Evolutionary conservation across 176 grass and related monocot genomes (phyloP), one percentile per base, ranked within the genome.

Genomic region (Oryza glaberrima): DNA sequence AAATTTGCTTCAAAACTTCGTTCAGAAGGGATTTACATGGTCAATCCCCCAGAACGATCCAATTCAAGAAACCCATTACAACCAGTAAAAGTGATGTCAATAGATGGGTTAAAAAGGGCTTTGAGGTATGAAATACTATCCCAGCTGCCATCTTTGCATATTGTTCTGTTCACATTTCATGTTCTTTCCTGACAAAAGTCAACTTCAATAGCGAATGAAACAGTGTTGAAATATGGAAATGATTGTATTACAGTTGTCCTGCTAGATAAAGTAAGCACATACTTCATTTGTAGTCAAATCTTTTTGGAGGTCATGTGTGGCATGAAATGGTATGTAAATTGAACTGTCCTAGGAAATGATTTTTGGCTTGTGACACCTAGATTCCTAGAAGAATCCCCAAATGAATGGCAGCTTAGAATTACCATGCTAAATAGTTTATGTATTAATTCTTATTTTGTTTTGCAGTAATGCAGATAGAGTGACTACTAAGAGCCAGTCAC

Each of bases 391-490:
- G 5, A 34, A 78, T 72, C 30, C 44, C 76, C 46, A 77, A 70
- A 65, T 67, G 28, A 65, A 71, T 72, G 67, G 7, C 7, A 10
- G 36, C 13, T 49, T 49, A 49, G 47, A 12, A 49, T 69, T 74
- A 38, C 13, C 68, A 36, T 82, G 58, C 10, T 78, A 83, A 75
- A 23, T 1, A 49, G 17, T 22, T 13, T 34, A 1, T 65, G 45
- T 47, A 26, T 54, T 77, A 72, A 51, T 56, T 72, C 43, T 67
- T 1, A 28, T 66, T 56, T 67, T 73, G 17, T 48, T 78, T 54
- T 77, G 16, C 96, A 98, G 96, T 67, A 85, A 92, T 84, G 96
- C 96, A 52, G 93, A 95, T 92, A 94, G 84, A 72, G 89, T 95
- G 28, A 98, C 96, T n/a, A 92, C 66, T 77, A 94, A 80, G 81